Percentiles rank a stretch among this genome's conserved stretches.
These are phyloP conservation scores for Sugiyamaella chiloensis DNA, from an alignment of 805 yeast species.

Conservation along the genomic window DNA sequence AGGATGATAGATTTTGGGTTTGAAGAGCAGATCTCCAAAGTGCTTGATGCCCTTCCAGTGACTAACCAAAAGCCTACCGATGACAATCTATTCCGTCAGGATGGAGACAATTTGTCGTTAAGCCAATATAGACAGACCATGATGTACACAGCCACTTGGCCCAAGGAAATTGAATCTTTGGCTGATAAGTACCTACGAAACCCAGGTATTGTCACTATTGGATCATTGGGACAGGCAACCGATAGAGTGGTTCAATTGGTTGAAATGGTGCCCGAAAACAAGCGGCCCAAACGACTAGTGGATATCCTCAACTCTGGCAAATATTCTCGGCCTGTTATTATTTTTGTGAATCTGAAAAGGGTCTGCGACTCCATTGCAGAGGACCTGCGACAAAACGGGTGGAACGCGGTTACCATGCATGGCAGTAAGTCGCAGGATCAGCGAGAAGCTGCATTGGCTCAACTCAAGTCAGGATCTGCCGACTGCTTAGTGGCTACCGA, in stretches of 20 bases:
- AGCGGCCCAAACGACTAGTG: slow-evolving; percentile 44
- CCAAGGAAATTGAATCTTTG: slow-evolving; percentile 64
- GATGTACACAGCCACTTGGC: slow-evolving; percentile 96
- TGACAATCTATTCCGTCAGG: slow-evolving; percentile 19
- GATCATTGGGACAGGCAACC: slow-evolving; percentile 60
- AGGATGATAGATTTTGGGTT: slow-evolving; percentile 95
- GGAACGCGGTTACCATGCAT: slow-evolving; percentile 63
- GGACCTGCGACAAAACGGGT: slow-evolving; percentile 46
- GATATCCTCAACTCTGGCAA: slow-evolving; percentile 36
- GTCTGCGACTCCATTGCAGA: slow-evolving; percentile 65
- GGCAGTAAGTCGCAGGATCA: slow-evolving; percentile 84
- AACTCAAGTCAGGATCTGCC: slow-evolving; percentile 52
- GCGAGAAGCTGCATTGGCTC: slow-evolving; percentile 71
- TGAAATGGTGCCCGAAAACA: slow-evolving; percentile 47
- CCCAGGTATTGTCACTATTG: slow-evolving; percentile 67
- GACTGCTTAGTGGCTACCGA: slow-evolving; percentile 85
- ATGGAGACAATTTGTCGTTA: slow-evolving; percentile 12
- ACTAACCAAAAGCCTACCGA: slow-evolving; percentile 40
- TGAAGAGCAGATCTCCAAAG: slow-evolving; percentile 68
- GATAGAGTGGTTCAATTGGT: slow-evolving; percentile 71
- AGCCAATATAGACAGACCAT: slow-evolving; percentile 52
- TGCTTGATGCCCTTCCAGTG: slow-evolving; percentile 54
- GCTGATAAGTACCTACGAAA: slow-evolving; percentile 57
- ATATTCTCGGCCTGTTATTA: slow-evolving; percentile 59
- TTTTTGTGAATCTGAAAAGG: slow-evolving; percentile 76